Conservation (phyloP, 495 filamentous ascomycete genomes). For the Podospora sp. region DNA sequence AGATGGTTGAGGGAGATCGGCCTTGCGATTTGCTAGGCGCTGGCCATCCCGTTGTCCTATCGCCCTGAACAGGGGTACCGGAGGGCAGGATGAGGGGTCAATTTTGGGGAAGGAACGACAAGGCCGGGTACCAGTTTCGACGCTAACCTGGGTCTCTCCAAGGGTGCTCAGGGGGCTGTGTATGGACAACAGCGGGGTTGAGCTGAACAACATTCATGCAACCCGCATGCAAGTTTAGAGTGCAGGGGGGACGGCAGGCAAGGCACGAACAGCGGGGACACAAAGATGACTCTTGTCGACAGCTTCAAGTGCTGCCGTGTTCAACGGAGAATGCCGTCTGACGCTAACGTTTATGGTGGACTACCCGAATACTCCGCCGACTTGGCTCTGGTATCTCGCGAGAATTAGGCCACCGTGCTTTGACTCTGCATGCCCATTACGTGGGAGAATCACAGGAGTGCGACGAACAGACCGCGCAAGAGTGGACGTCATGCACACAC, state of each 20-base stretch:
- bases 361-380: not conserved
- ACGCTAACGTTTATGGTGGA: not conserved
- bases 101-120: not conserved
- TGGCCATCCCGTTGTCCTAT: not conserved
- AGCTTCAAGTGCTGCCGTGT: not conserved
- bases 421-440: no score
- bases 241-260: slow-evolving; percentile 4
- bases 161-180: not conserved
- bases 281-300: not conserved
- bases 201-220: not conserved
- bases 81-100: not conserved
- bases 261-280: not conserved
- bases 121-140: slow-evolving; percentile 8
- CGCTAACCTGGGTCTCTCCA: not conserved
- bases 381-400: not conserved
- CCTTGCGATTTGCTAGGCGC: not conserved
- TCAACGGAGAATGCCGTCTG: not conserved
- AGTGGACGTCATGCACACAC: no score
- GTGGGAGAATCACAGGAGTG: no score
- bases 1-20: not conserved
- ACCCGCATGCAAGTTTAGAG: not conserved
- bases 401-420: no score
- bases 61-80: not conserved
- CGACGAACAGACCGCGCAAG: no score
- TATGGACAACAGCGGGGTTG: not conserved